Evolutionary conservation across 176 grass and related monocot species (phyloP), one percentile per base, ranked within the genome.

Genomic region (Oryza rufipogon): DNA sequence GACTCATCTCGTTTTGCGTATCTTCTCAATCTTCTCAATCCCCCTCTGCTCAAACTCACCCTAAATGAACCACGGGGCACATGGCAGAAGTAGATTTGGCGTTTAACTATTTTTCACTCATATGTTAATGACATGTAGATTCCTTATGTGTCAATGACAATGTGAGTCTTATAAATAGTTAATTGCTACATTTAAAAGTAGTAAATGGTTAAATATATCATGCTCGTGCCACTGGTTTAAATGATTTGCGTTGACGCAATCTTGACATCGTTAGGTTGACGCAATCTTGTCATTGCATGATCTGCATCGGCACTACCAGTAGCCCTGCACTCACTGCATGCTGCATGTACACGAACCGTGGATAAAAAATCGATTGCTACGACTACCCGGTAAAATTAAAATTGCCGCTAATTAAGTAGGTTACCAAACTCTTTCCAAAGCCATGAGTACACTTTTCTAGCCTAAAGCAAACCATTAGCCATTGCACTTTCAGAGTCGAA

Each of bases 401-500:
- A 23, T 14, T 22, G 38, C 54, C 5, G 19, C 17, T 58, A 61
- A 23, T 61, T 19, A 63, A 63, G 58, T 61, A 22, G 8, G 20
- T 23, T 22, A 61, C 58, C 58, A 36, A 22, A 10, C 58, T 23
- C 58, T 61, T 61, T 61, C 34, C 58, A 6, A 34, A 66, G 64
- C 20, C 64, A 68, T 68, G 13, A 65, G 60, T 33, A 28, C 60
- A 11, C 30, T 11, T 49, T 20, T 38, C 58, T 49, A 83, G 26
- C 28, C 47, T 54, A 20, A 49, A 75, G 9, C 5, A 23, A 23
- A 6, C 26, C 10, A 16, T 58, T n/a, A 58, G 19, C 6, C 54
- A 69, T 47, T 22, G 61, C 51, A 74, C 52, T 63, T 88, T 46
- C 54, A 46, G 19, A 74, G 19, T 14, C 46, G 23, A 65, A 80